These are phyloP conservation scores for Phytophthora chlamydospora DNA, from an alignment of 352 stramenopile genomes.

Conservation along the genomic window DNA sequence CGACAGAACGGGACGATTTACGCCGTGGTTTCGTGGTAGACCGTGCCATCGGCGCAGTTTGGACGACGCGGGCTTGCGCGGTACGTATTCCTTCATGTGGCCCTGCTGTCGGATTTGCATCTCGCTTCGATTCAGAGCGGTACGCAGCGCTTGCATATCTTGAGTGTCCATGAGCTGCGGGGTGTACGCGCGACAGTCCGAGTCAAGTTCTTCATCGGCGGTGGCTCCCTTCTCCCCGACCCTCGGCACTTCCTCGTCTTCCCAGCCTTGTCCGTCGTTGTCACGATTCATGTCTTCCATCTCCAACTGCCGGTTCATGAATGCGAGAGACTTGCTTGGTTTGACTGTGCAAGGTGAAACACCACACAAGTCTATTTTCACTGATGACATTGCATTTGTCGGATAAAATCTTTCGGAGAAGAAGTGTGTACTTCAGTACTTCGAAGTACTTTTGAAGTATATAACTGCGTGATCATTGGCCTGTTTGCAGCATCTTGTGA, in stretches of 20 bases:
- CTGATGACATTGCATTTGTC: too few relatives aligned
- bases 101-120: constrained; percentile 48
- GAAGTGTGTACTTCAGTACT: too few relatives aligned
- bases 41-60: constrained; percentile 24
- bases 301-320: constrained; percentile 5
- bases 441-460: too few relatives aligned
- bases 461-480: too few relatives aligned
- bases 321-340: neutral
- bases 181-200: constrained; percentile 38
- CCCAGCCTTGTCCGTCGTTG: neutral
- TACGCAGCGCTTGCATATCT: constrained; percentile 52
- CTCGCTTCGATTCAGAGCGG: constrained; percentile 44
- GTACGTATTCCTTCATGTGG: constrained; percentile 54
- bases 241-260: constrained; percentile 6
- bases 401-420: too few relatives aligned
- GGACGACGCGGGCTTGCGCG: constrained; percentile 34
- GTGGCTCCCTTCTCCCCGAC: constrained; percentile 11
- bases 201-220: neutral
- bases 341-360: neutral
- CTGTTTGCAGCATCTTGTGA: too few relatives aligned
- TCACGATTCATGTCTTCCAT: neutral
- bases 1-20: constrained; percentile 17
- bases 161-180: constrained; percentile 64
- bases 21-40: constrained; percentile 14
- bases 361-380: constrained; percentile 11